Conservation (phyloP, 2,329 filamentous ascomycete species). For the Trichoderma lentiforme region DNA sequence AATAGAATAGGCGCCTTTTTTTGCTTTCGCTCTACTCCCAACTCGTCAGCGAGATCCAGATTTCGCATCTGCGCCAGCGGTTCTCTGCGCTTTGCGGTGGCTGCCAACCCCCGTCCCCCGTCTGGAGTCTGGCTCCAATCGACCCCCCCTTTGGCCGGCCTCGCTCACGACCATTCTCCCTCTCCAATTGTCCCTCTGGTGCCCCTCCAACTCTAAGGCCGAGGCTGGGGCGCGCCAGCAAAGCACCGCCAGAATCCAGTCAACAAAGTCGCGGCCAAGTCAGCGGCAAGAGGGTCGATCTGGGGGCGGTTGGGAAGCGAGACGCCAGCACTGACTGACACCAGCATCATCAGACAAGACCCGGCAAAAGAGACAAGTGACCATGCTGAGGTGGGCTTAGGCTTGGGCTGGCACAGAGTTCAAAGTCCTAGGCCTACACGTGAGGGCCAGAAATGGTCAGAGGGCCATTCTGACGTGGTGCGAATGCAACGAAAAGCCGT, state of each 20-base stretch:
- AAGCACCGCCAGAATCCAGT: neutral
- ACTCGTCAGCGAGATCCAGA: conserved; percentile 1
- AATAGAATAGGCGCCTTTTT: neutral
- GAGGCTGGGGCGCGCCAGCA: conserved; percentile 2
- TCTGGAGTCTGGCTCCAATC: neutral
- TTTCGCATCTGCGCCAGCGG: neutral
- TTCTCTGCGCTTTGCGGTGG: neutral
- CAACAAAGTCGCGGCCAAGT: neutral
- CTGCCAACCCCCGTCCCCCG: neutral
- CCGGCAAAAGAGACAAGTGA: neutral
- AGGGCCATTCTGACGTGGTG: conserved; percentile 5
- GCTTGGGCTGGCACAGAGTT: neutral
- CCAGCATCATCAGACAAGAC: neutral
- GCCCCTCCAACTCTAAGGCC: neutral
- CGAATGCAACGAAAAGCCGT: neutral
- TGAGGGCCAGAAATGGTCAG: neutral
- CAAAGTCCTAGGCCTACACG: conserved; percentile 1
- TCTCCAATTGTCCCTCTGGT: neutral
- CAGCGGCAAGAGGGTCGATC: neutral
- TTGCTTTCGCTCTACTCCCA: neutral
- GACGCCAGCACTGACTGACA: neutral
- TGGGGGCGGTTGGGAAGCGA: conserved; percentile 11
- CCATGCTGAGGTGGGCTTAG: neutral
- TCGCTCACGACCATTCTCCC: neutral
- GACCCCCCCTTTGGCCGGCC: neutral